Evolutionary conservation across 306 rosid genomes (phyloP).

Genomic region (Vigna unguiculata): DNA sequence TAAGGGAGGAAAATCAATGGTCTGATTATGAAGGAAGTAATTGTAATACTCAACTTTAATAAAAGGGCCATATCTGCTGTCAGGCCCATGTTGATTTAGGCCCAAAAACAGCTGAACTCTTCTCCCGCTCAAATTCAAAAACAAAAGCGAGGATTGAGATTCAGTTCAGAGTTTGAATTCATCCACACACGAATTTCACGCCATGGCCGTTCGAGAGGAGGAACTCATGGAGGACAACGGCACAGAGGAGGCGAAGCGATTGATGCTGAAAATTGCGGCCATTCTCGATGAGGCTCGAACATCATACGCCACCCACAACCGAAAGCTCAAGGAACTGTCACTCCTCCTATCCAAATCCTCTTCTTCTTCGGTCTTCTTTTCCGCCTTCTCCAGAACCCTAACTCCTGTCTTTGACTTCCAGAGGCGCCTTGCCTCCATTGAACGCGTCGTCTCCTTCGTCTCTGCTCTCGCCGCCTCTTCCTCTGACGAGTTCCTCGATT

Average conservation of each 20-base stretch:
- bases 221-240: conserved; percentile 50
- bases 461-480: conserved; percentile 61
- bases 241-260: conserved; percentile 47
- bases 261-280: conserved; percentile 61
- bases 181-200: not conserved
- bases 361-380: conserved; percentile 61
- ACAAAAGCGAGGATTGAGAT: not conserved
- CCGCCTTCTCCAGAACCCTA: conserved; percentile 71
- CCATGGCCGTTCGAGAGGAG: not conserved
- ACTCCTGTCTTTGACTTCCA: conserved; percentile 73
- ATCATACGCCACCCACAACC: conserved; percentile 82
- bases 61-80: no score
- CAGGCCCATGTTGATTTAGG: conserved; percentile 3
- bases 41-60: not conserved
- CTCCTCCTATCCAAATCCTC: conserved; percentile 66
- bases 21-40: not conserved
- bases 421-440: conserved; percentile 68
- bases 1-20: not conserved
- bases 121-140: conserved; percentile 70
- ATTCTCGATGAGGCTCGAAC: conserved; percentile 72
- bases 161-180: conserved; percentile 6
- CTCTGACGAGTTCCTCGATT: conserved; percentile 67
- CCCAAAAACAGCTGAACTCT: not conserved
- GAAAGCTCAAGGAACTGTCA: conserved; percentile 85
- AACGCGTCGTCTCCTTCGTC: conserved; percentile 76